Conservation (phyloP, 345 rosid genomes). For the Corymbia maculata region DNA sequence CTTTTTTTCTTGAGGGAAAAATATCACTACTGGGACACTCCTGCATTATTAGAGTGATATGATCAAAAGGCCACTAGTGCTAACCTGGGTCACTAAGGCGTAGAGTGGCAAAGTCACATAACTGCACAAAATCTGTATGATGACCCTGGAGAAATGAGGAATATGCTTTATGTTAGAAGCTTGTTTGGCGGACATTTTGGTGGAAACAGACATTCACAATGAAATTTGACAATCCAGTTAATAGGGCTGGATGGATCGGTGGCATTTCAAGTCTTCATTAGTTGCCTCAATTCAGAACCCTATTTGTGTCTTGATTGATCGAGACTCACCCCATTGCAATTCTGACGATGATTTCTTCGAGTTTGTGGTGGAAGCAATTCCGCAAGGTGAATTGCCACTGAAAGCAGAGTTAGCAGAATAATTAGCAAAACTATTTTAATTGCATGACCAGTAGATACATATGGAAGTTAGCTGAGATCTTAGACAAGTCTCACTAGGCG, state of each 20-base stretch:
- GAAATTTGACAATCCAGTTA: not conserved
- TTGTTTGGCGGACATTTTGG: not conserved
- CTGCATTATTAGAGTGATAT: not conserved
- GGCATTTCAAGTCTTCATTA: not conserved
- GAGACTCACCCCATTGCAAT: conserved; percentile 68
- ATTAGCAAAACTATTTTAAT: not conserved
- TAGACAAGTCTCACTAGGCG: not conserved
- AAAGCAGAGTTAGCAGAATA: not conserved
- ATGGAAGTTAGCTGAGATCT: not conserved
- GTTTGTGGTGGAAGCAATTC: conserved; percentile 37
- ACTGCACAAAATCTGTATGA: conserved; percentile 79
- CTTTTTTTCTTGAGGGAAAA: not conserved
- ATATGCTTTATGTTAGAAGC: not conserved
- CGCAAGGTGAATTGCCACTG: conserved; percentile 49
- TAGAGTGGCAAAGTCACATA: conserved; percentile 95
- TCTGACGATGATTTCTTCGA: conserved; percentile 51
- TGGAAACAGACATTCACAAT: not conserved
- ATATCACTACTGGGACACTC: not conserved
- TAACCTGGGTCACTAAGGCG: conserved; percentile 93
- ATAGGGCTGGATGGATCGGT: not conserved
- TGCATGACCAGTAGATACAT: not conserved
- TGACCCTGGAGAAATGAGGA: conserved; percentile 34
- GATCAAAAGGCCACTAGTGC: not conserved
- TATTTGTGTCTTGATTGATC: not conserved
- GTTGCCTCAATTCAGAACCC: not conserved